Conservation (phyloP, 2,329 filamentous ascomycete genomes). For the Fusarium phyllophilum region DNA sequence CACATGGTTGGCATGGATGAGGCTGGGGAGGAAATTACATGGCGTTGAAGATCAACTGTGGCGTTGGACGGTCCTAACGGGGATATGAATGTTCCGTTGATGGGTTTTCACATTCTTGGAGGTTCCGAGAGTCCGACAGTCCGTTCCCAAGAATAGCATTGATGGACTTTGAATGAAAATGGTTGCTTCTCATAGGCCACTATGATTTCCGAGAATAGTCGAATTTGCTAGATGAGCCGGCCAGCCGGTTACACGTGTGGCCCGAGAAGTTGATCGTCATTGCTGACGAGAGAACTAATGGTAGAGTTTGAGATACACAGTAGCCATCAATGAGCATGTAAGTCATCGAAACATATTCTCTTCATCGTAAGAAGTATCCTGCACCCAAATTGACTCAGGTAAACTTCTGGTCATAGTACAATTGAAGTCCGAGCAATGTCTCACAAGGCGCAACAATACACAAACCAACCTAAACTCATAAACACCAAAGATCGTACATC, state of each 20-base stretch:
- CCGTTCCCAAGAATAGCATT: neutral
- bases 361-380: no score
- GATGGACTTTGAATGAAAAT: neutral
- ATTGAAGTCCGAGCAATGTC: neutral
- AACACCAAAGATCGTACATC: neutral
- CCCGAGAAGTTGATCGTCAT: neutral
- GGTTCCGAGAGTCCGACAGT: neutral
- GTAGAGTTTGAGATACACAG: neutral
- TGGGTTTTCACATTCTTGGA: neutral
- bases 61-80: neutral
- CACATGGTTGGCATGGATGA: conserved; percentile 25
- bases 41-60: neutral
- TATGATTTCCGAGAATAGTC: neutral
- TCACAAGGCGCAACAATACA: neutral
- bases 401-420: no score
- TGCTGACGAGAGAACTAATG: neutral
- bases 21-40: conserved; percentile 3
- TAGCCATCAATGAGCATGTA: neutral
- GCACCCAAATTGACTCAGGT: rapidly evolving
- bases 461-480: neutral
- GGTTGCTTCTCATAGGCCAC: neutral
- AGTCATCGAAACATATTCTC: no score
- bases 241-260: neutral
- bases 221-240: neutral
- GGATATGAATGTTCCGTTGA: neutral